Conservation (phyloP, 2,329 filamentous ascomycete species). For the Phaeoacremonium minimum region DNA sequence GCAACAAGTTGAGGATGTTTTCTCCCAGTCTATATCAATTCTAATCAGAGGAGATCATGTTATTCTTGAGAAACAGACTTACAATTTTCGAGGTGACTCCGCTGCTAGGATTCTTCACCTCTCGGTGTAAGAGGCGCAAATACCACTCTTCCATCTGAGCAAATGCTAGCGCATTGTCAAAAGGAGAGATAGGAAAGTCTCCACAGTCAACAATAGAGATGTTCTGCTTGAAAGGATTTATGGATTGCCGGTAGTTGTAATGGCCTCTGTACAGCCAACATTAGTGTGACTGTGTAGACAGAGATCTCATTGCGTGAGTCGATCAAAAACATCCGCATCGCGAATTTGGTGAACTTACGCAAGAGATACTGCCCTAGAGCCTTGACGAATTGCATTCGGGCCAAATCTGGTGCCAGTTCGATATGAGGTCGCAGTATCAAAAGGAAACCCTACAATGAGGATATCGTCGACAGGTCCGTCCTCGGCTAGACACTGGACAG, state of each 20-base stretch:
- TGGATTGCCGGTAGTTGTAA: constrained; percentile 10
- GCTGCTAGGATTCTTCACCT: background rate
- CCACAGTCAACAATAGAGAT: constrained; percentile 12
- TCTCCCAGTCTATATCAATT: background rate
- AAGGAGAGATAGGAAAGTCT: constrained; percentile 14
- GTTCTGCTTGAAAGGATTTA: constrained; percentile 10
- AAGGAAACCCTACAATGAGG: constrained; percentile 11
- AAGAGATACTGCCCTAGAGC: constrained; percentile 6
- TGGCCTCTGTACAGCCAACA: constrained; percentile 5
- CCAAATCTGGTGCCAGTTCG: constrained; percentile 12
- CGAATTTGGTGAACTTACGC: background rate
- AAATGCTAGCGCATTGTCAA: constrained; percentile 13
- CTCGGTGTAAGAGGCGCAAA: background rate
- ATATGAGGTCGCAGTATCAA: constrained; percentile 13
- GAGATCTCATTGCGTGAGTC: too few species aligned
- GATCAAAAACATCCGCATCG: too few species aligned
- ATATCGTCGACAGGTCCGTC: constrained; percentile 5
- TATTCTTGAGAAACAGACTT: background rate
- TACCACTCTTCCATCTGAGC: constrained; percentile 14
- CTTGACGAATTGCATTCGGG: constrained; percentile 10
- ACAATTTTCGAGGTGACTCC: constrained; percentile 1
- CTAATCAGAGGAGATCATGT: background rate
- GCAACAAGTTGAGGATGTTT: background rate
- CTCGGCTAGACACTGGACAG: constrained; percentile 1
- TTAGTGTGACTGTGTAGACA: too few species aligned